Conservation (phyloP, 331 rosid genomes). For the Acacia concinna region DNA sequence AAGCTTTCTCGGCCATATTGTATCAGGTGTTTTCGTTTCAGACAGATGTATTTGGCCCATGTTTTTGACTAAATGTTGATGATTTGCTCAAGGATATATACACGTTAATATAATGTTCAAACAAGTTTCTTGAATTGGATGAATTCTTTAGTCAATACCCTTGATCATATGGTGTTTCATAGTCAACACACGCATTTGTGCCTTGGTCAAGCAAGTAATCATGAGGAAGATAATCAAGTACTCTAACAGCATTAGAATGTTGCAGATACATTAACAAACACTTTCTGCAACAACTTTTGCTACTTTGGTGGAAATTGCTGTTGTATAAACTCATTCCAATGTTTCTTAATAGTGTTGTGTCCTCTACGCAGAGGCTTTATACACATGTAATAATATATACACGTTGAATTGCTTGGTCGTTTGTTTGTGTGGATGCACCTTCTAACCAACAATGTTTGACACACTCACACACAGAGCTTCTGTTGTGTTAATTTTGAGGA, state of each 20-base stretch:
- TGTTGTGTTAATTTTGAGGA: neutral
- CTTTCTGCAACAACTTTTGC: neutral
- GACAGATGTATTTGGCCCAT: neutral
- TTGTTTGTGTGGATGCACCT: constrained; percentile 5
- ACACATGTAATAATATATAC: too few relatives aligned
- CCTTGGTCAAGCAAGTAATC: neutral
- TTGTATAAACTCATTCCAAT: neutral
- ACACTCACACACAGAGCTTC: too few relatives aligned
- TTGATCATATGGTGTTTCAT: neutral
- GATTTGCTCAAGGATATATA: neutral
- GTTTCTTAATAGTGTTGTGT: neutral
- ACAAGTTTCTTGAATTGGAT: neutral
- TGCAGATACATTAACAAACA: neutral
- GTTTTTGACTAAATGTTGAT: neutral
- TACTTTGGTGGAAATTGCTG: neutral
- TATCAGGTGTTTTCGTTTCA: neutral
- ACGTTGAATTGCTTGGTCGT: neutral
- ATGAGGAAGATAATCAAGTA: too few relatives aligned
- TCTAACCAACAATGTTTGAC: neutral
- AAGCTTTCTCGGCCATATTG: neutral
- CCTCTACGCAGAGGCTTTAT: neutral
- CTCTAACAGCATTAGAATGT: neutral
- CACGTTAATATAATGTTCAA: neutral
- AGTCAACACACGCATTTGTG: neutral
- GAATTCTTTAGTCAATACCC: neutral